Percentiles rank a stretch among this genome's conserved stretches.
Evolutionary conservation across 768 basidiomycete species (phyloP).

Genomic region (Clavulina sp.): DNA sequence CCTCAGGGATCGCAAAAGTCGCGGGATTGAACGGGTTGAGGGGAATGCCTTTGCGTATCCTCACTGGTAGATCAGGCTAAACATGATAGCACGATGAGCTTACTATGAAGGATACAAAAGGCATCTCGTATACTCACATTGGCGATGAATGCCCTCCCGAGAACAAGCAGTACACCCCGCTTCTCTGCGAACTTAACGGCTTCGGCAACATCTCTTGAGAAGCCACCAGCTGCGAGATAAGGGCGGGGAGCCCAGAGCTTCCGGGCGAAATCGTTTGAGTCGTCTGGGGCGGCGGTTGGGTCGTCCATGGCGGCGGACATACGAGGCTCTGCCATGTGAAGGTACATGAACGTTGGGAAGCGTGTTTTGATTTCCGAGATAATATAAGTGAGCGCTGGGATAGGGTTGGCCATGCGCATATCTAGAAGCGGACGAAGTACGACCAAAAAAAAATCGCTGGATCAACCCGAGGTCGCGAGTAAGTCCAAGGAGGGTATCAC

Average conservation of each 20-base stretch:
- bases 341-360: conserved; percentile 28
- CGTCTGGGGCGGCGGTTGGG: not conserved
- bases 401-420: conserved; percentile 27
- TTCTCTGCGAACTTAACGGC: not conserved
- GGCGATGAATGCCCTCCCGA: not conserved
- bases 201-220: no score
- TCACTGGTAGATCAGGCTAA: conserved; percentile 3
- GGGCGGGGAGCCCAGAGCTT: not conserved
- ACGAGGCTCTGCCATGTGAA: conserved; percentile 31
- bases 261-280: not conserved
- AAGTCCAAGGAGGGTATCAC: not conserved
- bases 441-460: not conserved
- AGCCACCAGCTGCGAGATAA: not conserved
- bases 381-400: conserved; percentile 35
- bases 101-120: not conserved
- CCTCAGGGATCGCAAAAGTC: not conserved
- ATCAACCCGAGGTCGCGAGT: not conserved
- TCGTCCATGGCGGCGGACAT: not conserved
- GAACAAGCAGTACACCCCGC: not conserved
- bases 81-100: not conserved
- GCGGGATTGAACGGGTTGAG: not conserved
- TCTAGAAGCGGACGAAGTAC: not conserved
- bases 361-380: conserved; percentile 29
- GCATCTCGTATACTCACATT: not conserved
- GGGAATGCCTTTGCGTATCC: not conserved